Evolutionary conservation across 139 green algal species (phyloP).

Genomic region (Chlorella sp.): DNA sequence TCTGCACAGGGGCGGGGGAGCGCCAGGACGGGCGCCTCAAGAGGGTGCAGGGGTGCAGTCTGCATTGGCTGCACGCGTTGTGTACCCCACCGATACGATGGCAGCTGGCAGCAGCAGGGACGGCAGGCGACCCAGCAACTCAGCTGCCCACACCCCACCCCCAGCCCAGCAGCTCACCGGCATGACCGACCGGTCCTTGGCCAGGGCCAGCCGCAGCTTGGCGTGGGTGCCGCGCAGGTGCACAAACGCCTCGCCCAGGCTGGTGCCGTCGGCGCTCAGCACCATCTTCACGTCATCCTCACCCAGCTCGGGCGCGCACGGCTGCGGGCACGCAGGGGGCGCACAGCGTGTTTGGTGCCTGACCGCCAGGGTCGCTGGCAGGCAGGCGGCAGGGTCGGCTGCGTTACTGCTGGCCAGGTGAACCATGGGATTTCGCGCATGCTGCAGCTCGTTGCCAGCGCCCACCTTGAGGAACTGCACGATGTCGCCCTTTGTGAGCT

Average conservation of each 20-base stretch:
- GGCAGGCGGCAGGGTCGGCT: not conserved
- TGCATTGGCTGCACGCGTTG: not conserved
- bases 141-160: not conserved
- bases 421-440: too few species aligned
- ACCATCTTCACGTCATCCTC: constrained; percentile 54
- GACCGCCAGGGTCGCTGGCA: too few species aligned
- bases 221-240: constrained; percentile 37
- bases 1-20: not conserved
- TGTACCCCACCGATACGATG: too few species aligned
- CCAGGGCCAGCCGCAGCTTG: constrained; percentile 52
- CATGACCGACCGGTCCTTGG: constrained; percentile 50
- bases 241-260: constrained; percentile 59
- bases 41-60: not conserved
- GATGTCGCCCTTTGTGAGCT: constrained; percentile 57
- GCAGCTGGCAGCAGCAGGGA: not conserved
- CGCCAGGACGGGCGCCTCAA: too few species aligned
- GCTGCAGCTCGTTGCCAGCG: too few species aligned
- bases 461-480: constrained; percentile 51
- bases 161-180: constrained; percentile 6
- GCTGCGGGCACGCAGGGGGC: not conserved
- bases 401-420: not conserved
- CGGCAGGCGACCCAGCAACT: not conserved
- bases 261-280: constrained; percentile 45
- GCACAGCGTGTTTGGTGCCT: too few species aligned
- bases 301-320: constrained; percentile 32